phyloP scores from a whole-genome alignment of 768 basidiomycete species.

The Lactarius hengduanensis region DNA sequence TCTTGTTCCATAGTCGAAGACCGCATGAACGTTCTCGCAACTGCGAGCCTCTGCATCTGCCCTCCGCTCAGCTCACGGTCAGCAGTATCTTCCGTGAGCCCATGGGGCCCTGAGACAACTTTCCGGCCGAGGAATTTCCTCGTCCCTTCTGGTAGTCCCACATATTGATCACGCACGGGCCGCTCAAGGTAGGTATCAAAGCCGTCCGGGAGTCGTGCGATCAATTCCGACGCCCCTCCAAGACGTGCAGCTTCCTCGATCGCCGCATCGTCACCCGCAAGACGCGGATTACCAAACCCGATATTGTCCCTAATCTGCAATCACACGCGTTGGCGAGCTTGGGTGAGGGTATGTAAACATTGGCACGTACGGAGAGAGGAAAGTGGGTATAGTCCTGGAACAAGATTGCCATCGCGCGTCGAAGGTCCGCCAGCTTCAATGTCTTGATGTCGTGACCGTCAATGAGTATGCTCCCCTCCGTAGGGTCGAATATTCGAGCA shows the following conservation, averaged over 20 bases:
- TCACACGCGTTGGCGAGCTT: neutral
- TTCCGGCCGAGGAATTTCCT: slow-evolving; percentile 57
- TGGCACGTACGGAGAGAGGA: slow-evolving; percentile 62
- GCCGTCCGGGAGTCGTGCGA: slow-evolving; percentile 61
- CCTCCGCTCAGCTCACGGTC: slow-evolving; percentile 54
- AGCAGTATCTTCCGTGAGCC: neutral
- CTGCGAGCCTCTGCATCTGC: slow-evolving; percentile 71
- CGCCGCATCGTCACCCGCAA: slow-evolving; percentile 51
- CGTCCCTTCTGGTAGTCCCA: slow-evolving; percentile 61
- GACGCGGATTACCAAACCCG: slow-evolving; percentile 62
- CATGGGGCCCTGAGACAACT: slow-evolving; percentile 34
- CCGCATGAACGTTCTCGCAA: slow-evolving; percentile 77
- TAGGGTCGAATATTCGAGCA: slow-evolving; percentile 65
- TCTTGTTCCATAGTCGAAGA: slow-evolving; percentile 45
- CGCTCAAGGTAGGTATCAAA: slow-evolving; percentile 72
- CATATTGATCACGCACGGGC: slow-evolving; percentile 66
- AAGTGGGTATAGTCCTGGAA: slow-evolving; percentile 84
- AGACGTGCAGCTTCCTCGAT: slow-evolving; percentile 64
- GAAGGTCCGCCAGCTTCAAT: slow-evolving; percentile 58
- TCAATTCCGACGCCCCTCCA: slow-evolving; percentile 66
- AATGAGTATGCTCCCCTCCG: slow-evolving; percentile 65
- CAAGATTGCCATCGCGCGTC: slow-evolving; percentile 67
- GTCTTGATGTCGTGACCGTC: slow-evolving; percentile 61
- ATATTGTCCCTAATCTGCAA: slow-evolving; percentile 75
- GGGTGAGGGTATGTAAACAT: neutral